phyloP scores from a whole-genome alignment of 805 yeast genomes.

The Candida berthetii region DNA sequence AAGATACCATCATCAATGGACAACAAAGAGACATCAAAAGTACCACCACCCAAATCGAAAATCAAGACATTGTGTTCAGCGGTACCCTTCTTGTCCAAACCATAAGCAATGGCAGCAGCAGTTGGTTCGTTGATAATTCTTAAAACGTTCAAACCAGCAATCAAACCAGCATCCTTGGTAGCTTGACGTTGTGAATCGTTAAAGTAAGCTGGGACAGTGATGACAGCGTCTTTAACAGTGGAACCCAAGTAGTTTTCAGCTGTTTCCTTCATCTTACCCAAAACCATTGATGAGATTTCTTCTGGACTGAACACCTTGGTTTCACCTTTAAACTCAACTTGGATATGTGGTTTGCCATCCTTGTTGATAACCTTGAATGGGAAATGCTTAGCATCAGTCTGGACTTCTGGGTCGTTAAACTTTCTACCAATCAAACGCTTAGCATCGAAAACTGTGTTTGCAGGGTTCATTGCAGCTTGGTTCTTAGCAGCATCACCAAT shows the following conservation, averaged over 20 bases:
- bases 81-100: conserved; percentile 61
- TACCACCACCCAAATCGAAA: conserved; percentile 98
- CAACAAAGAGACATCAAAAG: conserved; percentile 93
- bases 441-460: conserved; percentile 91
- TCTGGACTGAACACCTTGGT: conserved; percentile 85
- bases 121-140: conserved; percentile 97
- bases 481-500: conserved; percentile 98
- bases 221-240: conserved; percentile 82
- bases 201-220: conserved; percentile 96
- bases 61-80: conserved; percentile 86
- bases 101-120: conserved; percentile 98
- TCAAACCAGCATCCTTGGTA: conserved; percentile 94
- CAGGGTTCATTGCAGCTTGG: conserved; percentile 96
- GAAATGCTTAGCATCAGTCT: conserved; percentile 77
- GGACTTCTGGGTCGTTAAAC: conserved; percentile 74
- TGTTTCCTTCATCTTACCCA: conserved; percentile 87
- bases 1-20: conserved; percentile 95
- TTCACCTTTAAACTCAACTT: conserved; percentile 88
- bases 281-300: conserved; percentile 90
- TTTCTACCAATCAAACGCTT: conserved; percentile 90
- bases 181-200: conserved; percentile 98
- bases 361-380: conserved; percentile 78
- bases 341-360: conserved; percentile 80
- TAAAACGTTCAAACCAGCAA: conserved; percentile 91
- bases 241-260: conserved; percentile 86